Conservation (phyloP, 352 stramenopile species). For the Elongisporangium undulatum region DNA sequence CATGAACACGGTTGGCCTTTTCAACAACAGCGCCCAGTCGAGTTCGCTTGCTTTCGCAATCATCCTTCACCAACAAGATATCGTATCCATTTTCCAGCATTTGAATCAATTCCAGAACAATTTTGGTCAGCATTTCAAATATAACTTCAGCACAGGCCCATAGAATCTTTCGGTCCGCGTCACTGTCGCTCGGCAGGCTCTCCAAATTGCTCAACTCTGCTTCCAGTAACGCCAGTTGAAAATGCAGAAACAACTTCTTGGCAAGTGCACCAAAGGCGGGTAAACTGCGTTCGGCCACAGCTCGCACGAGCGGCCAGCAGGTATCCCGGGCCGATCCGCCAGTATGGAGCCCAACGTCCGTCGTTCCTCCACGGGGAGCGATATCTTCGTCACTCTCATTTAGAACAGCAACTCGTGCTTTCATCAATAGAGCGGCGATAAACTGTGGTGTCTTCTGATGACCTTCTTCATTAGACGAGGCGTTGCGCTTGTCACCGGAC, state of each 20-base stretch:
- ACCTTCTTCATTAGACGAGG: conserved; percentile 15
- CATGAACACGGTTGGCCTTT: background rate
- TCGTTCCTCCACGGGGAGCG: conserved; percentile 29
- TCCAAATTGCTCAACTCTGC: background rate
- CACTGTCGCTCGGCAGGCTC: conserved; percentile 1
- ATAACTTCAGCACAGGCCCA: conserved; percentile 7
- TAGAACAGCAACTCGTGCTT: conserved; percentile 1
- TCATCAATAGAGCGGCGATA: conserved; percentile 28
- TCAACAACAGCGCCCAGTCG: background rate
- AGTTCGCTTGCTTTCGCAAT: background rate
- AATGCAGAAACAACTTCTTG: conserved; percentile 29
- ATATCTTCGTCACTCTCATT: conserved; percentile 1
- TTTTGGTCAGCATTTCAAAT: conserved; percentile 13
- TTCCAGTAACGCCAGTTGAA: conserved; percentile 12
- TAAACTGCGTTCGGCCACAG: conserved; percentile 25
- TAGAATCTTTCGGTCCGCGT: background rate
- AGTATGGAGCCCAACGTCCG: conserved; percentile 48
- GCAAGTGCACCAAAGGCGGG: conserved; percentile 25
- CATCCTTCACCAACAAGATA: background rate
- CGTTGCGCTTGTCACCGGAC: conserved; percentile 23
- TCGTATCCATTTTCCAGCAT: conserved; percentile 8
- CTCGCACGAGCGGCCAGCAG: conserved; percentile 48
- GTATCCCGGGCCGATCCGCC: conserved; percentile 34
- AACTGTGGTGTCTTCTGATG: conserved; percentile 60
- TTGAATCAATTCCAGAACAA: background rate